Conservation (phyloP, 306 rosid species). For the Cicer bijugum region DNA sequence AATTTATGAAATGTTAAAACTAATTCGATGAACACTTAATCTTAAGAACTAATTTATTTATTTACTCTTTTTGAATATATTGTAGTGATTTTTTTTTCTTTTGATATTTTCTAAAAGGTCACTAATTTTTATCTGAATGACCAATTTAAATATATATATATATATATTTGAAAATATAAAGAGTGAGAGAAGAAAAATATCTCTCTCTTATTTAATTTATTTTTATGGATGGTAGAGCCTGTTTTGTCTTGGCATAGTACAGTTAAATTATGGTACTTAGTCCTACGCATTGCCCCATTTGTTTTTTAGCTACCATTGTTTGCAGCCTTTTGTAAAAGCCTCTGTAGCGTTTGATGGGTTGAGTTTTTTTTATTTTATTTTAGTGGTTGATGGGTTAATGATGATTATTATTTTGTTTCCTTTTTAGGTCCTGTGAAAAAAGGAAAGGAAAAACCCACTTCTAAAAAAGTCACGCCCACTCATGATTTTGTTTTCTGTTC, state of each 20-base stretch:
- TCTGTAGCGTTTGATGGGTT: slow-evolving; percentile 34
- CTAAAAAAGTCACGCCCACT: slow-evolving; percentile 13
- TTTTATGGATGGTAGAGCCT: slow-evolving; percentile 39
- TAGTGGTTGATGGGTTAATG: slow-evolving; percentile 20
- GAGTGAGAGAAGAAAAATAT: too few relatives aligned
- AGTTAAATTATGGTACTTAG: slow-evolving; percentile 14
- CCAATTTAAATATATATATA: too few relatives aligned
- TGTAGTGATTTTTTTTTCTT: too few relatives aligned
- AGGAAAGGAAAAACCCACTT: background rate
- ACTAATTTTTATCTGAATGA: too few relatives aligned
- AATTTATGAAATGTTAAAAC: too few relatives aligned
- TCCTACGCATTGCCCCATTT: slow-evolving; percentile 35
- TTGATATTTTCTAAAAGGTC: too few relatives aligned
- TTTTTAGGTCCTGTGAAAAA: slow-evolving; percentile 9
- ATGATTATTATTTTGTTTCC: slow-evolving; percentile 21
- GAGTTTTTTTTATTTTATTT: slow-evolving; percentile 18
- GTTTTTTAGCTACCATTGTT: slow-evolving; percentile 29
- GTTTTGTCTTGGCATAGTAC: slow-evolving; percentile 36
- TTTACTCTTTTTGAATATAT: too few relatives aligned
- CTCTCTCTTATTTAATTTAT: background rate
- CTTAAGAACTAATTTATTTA: too few relatives aligned
- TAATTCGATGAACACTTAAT: too few relatives aligned
- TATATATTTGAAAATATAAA: too few relatives aligned
- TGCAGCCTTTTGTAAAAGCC: slow-evolving; percentile 45
- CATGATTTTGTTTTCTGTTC: slow-evolving; percentile 30